phyloP scores from a whole-genome alignment of 2,329 filamentous ascomycete genomes.

The Alternaria brassicae region DNA sequence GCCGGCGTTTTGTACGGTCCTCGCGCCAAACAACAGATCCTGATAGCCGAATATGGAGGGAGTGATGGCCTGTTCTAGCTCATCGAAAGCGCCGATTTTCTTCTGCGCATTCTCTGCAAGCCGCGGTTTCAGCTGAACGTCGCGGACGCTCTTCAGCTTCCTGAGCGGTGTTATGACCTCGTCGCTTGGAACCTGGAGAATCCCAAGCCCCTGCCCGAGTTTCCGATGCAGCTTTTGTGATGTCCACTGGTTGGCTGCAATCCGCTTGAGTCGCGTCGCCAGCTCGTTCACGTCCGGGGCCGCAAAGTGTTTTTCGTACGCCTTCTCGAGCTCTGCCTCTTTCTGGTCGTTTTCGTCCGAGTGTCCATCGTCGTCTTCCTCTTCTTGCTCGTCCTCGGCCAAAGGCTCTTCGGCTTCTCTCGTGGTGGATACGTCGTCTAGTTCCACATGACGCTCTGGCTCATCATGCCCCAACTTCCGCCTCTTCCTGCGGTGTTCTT shows the following conservation, averaged over 20 bases:
- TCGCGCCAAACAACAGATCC: conserved; percentile 78
- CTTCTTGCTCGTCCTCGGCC: conserved; percentile 15
- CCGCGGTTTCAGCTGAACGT: conserved; percentile 44
- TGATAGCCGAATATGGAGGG: conserved; percentile 81
- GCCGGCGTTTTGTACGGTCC: conserved; percentile 72
- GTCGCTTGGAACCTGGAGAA: conserved; percentile 36
- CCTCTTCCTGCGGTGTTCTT: conserved; percentile 59
- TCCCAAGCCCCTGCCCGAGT: conserved; percentile 32
- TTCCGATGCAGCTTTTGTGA: conserved; percentile 46
- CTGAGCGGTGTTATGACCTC: conserved; percentile 24
- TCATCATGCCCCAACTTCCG: conserved; percentile 57
- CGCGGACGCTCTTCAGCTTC: conserved; percentile 33
- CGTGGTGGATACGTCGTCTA: conserved; percentile 17
- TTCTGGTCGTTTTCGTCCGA: conserved; percentile 47
- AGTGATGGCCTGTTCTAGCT: conserved; percentile 69
- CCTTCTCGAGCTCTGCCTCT: conserved; percentile 59
- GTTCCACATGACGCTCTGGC: not conserved
- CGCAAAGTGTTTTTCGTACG: conserved; percentile 83
- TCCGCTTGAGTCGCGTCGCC: conserved; percentile 57
- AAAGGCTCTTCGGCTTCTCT: not conserved
- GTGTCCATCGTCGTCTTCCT: conserved; percentile 25
- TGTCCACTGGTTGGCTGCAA: conserved; percentile 59
- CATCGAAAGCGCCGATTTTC: conserved; percentile 60
- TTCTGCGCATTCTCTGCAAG: conserved; percentile 41
- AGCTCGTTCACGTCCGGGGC: conserved; percentile 69